Base-by-base conservation (phyloP, 495 filamentous ascomycete genomes). In the Beverwykella pulmonaria region DNA sequence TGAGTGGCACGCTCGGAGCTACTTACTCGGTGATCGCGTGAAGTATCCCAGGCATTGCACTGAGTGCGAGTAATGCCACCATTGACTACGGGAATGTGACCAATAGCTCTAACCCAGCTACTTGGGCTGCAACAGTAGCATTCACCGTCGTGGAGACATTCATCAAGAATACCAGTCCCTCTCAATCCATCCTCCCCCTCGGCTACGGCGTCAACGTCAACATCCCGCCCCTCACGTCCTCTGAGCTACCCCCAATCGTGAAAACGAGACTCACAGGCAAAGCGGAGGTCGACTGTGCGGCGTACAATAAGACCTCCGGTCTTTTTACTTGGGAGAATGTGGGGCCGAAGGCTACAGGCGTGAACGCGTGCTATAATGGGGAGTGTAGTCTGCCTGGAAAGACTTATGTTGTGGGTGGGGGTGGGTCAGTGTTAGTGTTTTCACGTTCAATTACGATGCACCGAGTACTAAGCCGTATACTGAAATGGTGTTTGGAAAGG, bases 171-270 rank as follows among this genome's bases (percentile, higher is more conserved):
- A 44, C 39, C 3, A 14, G 39, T 2, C 39, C 39, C 3, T 44
- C 17, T n/a, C 50, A 63, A 2, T 68, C 61, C 1, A 22, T 80
- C 10, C 69, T 81, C 2, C 79, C 79, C 1, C 34, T 73, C 30
- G 79, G 77, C 1, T 79, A 79, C 36, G 77, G 78, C 15, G 53
- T 80, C 9, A 75, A 57, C 17, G 77, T 81, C 70, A 77, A 73
- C 63, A 76, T 77, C 65, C 77, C 78, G 1, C 72, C 67, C 5
- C 56, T 76, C 59, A 69, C 63, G 22, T 77, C 30, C 6, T 17
- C 29, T 9, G 32, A 55, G 34, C 15, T 65, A 3, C 79, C 79
- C 4, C 72, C 73, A 0, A 75, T 78, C 65, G 69, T 80, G 22
- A 71, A 75, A 20, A 74, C 72, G 0, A 71, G 77, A 12, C 36